These are phyloP conservation scores for Rutstroemia sp. DNA, from an alignment of 2,329 filamentous ascomycete species.

Conservation along the genomic window DNA sequence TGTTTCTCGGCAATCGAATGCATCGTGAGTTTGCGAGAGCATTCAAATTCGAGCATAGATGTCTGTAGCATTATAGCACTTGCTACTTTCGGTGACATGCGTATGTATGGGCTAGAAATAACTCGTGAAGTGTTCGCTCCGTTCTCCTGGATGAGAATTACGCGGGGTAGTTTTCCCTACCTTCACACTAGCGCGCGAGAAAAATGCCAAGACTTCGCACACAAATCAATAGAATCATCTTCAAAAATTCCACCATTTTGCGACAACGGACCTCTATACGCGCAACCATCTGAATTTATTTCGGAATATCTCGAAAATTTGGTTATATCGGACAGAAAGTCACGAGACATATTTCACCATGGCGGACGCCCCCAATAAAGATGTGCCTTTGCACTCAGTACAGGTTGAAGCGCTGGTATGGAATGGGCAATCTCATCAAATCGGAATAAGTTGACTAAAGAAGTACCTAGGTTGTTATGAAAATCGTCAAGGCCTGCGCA, in stretches of 20 bases:
- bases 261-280: constrained; percentile 7
- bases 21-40: too few relatives aligned
- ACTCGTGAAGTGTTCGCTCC: background rate
- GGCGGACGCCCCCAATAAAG: constrained; percentile 50
- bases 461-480: constrained; percentile 73
- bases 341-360: constrained; percentile 35
- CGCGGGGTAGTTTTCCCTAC: constrained; percentile 5
- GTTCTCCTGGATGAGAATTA: background rate
- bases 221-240: constrained; percentile 9
- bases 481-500: constrained; percentile 94
- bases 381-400: constrained; percentile 73
- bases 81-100: too few relatives aligned
- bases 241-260: constrained; percentile 9
- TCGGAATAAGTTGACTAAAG: constrained; percentile 22
- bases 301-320: background rate
- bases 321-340: background rate
- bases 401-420: constrained; percentile 91
- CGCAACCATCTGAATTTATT: constrained; percentile 1
- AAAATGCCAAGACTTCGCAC: constrained; percentile 10
- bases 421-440: constrained; percentile 28
- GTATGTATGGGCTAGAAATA: background rate
- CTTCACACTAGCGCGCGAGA: background rate
- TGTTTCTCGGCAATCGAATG: too few relatives aligned
- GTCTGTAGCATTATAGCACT: too few relatives aligned
- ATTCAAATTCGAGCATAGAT: too few relatives aligned